These are phyloP conservation scores for Leucaena leucocephala DNA, from an alignment of 306 rosid genomes.

Conservation along the genomic window DNA sequence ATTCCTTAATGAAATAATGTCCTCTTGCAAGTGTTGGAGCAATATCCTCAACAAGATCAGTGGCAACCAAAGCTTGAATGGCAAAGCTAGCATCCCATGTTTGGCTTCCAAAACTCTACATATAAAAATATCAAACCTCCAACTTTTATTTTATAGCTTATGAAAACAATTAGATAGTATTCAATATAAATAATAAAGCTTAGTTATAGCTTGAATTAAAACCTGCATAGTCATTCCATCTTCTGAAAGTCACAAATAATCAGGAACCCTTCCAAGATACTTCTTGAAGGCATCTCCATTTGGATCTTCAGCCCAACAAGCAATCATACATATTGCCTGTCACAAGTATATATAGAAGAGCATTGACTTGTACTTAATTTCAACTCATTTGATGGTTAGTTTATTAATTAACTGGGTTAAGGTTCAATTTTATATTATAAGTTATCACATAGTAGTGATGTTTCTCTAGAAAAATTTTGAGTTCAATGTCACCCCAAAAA, in stretches of 20 bases:
- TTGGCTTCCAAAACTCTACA: not conserved
- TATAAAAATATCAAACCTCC: not conserved
- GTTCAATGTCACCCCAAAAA: too few species aligned
- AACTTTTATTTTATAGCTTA: too few species aligned
- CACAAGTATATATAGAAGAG: too few species aligned
- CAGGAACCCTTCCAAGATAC: not conserved
- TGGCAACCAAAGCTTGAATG: not conserved
- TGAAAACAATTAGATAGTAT: too few species aligned
- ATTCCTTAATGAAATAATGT: not conserved
- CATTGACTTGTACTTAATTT: not conserved
- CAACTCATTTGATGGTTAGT: not conserved
- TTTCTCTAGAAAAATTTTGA: too few species aligned
- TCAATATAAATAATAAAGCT: too few species aligned
- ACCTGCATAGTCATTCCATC: not conserved
- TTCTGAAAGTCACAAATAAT: not conserved
- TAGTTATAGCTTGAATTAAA: not conserved
- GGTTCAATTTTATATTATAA: too few species aligned
- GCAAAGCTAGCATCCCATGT: not conserved
- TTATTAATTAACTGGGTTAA: not conserved
- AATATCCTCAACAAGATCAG: not conserved
- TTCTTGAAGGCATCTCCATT: not conserved
- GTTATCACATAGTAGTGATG: too few species aligned
- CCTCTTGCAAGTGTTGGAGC: not conserved
- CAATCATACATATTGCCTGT: not conserved
- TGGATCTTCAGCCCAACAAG: not conserved